Conservation (phyloP, 352 stramenopile species). For the Saprolegnia parasitica region DNA sequence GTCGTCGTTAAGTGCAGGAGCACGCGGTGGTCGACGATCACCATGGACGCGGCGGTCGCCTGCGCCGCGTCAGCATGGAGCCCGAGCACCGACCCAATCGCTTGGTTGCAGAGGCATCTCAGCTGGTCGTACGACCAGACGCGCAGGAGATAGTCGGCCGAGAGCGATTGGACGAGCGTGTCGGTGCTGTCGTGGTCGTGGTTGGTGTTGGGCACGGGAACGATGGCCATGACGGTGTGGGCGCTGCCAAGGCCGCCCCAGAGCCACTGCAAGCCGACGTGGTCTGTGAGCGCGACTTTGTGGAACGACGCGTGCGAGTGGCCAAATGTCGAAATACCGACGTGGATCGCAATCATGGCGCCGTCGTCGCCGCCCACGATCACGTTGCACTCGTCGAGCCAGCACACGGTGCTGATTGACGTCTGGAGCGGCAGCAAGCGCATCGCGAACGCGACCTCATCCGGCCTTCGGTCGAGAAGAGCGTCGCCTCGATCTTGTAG, state of each 20-base stretch:
- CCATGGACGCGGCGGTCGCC: not conserved
- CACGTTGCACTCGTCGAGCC: slow-evolving; percentile 19
- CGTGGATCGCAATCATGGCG: slow-evolving; percentile 11
- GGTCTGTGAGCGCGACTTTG: slow-evolving; percentile 16
- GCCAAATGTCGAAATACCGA: slow-evolving; percentile 16
- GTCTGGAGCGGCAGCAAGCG: slow-evolving; percentile 6
- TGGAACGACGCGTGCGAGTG: slow-evolving; percentile 17
- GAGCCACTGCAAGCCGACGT: slow-evolving; percentile 7
- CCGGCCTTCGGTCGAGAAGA: not conserved
- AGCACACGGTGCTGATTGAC: slow-evolving; percentile 14
- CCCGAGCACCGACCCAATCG: not conserved
- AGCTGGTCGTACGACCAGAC: slow-evolving; percentile 26
- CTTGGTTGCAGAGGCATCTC: slow-evolving; percentile 19
- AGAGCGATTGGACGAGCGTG: slow-evolving; percentile 16
- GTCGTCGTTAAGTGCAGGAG: slow-evolving; percentile 6
- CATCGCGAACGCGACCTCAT: too few species aligned
- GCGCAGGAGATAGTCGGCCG: slow-evolving; percentile 13
- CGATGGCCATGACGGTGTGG: too few species aligned
- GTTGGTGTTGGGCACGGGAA: not conserved
- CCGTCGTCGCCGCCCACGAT: slow-evolving; percentile 19
- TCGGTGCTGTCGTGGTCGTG: slow-evolving; percentile 2
- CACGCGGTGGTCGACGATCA: slow-evolving; percentile 4
- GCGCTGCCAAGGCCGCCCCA: slow-evolving; percentile 2
- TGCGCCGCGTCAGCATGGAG: not conserved
- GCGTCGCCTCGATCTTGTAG: slow-evolving; percentile 7